These are phyloP conservation scores for Talaromyces atroroseus DNA, from an alignment of 2,329 filamentous ascomycete species.

Conservation along the genomic window DNA sequence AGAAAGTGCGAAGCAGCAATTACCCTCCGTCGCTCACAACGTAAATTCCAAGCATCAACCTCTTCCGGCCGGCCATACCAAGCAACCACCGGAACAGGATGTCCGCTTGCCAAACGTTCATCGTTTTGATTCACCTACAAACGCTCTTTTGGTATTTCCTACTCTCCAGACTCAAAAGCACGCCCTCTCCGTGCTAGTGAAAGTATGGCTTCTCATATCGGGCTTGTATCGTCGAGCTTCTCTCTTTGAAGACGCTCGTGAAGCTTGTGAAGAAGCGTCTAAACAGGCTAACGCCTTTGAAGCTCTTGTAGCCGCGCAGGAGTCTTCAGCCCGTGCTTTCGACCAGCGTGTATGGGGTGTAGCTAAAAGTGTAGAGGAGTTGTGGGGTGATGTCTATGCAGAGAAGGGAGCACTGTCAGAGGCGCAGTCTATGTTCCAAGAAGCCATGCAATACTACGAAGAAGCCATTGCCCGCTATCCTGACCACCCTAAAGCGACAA, in stretches of 20 bases:
- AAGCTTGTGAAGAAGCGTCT: slow-evolving; percentile 73
- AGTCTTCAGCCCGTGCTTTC: slow-evolving; percentile 58
- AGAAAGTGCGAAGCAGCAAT: slow-evolving; percentile 26
- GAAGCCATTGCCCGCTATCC: slow-evolving; percentile 71
- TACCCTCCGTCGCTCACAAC: slow-evolving; percentile 34
- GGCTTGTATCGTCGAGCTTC: slow-evolving; percentile 79
- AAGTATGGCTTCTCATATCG: slow-evolving; percentile 86
- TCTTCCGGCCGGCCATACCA: slow-evolving; percentile 29
- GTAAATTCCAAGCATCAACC: slow-evolving; percentile 30
- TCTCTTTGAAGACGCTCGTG: slow-evolving; percentile 72
- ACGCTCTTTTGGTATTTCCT: slow-evolving; percentile 46
- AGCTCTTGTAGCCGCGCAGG: slow-evolving; percentile 56
- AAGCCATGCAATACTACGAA: slow-evolving; percentile 74
- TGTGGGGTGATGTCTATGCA: slow-evolving; percentile 77
- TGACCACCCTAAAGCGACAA: slow-evolving; percentile 73
- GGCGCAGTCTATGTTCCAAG: slow-evolving; percentile 57
- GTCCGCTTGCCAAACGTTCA: slow-evolving; percentile 31
- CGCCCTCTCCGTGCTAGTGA: slow-evolving; percentile 58
- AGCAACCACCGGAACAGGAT: slow-evolving; percentile 42
- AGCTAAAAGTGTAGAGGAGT: slow-evolving; percentile 72
- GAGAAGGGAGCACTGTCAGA: slow-evolving; percentile 67
- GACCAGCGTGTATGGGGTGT: slow-evolving; percentile 69
- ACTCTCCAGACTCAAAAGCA: slow-evolving; percentile 50
- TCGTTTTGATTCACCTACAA: slow-evolving; percentile 36
- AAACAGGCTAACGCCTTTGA: slow-evolving; percentile 70